Evolutionary conservation across 768 basidiomycete genomes (phyloP).

Genomic region (Crucibulum laeve): DNA sequence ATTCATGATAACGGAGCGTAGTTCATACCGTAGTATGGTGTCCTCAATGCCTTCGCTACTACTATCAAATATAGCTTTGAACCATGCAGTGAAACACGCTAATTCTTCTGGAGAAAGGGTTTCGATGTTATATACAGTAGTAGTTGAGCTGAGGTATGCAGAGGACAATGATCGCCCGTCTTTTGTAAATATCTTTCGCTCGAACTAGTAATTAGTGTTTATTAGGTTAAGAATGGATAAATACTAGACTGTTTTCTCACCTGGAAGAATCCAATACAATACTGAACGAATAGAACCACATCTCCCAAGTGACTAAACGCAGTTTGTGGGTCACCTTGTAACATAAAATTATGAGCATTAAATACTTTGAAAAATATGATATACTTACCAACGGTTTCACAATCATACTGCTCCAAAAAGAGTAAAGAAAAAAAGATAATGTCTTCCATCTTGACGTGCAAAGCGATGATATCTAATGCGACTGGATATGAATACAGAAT

Average conservation of each 20-base stretch:
- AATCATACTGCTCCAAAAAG: constrained; percentile 71
- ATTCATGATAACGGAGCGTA: background rate
- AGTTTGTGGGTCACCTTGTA: constrained; percentile 76
- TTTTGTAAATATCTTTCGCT: constrained; percentile 38
- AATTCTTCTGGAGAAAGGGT: constrained; percentile 39
- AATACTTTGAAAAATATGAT: background rate
- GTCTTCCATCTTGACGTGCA: constrained; percentile 62
- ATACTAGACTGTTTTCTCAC: constrained; percentile 26
- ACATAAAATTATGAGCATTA: background rate
- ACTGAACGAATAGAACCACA: constrained; percentile 73
- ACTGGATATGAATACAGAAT: constrained; percentile 54
- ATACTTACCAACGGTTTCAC: constrained; percentile 71
- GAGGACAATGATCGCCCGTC: constrained; percentile 43
- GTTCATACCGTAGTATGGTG: constrained; percentile 54
- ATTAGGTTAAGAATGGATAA: constrained; percentile 2
- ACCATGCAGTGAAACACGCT: constrained; percentile 54
- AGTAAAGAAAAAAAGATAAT: constrained; percentile 59
- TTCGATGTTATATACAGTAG: constrained; percentile 34
- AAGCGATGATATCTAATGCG: constrained; percentile 63
- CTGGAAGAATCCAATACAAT: constrained; percentile 59
- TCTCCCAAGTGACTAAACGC: constrained; percentile 76
- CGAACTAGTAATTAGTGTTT: constrained; percentile 47
- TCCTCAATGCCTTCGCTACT: constrained; percentile 83
- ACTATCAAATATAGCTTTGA: constrained; percentile 74
- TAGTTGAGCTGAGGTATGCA: constrained; percentile 46